Evolutionary conservation across 2,329 filamentous ascomycete genomes (phyloP), one percentile per base, ranked within the genome.

Genomic region (Kalaharituber pfeilii): DNA sequence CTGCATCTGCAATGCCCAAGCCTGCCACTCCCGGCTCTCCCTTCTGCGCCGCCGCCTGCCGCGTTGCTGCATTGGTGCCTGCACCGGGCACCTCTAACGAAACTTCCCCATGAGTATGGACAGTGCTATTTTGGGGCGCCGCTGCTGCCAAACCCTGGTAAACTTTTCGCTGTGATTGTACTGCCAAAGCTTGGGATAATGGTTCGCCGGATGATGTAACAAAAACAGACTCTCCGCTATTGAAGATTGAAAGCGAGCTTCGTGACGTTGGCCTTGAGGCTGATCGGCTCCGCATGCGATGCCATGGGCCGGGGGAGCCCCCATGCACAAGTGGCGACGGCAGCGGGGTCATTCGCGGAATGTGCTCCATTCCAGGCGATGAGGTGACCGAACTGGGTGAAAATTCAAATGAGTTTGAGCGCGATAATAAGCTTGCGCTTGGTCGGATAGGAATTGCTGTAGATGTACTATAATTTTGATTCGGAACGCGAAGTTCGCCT

Each of bases 261-360:
- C 22, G 69, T 63, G 62, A 69, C 67, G 42, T 68, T 28, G 61
- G 59, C 36, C 69, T 69, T 33, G 72, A 80, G 50, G 68, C 67
- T 28, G 72, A 72, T 50, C 72, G 70, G 28, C 70, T 67, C 49
- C 63, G 58, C 54, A 79, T 67, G 65, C 71, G 72, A 66, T 73
- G 79, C 81, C 81, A 80, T 22, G 80, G 79, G 25, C 80, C 79
- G 11, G 80, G 77, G 1, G 81, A 83, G 62, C 81, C 79, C 59
- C 71, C 72, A 3, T 73, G 73, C 62, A 82, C 73, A 47, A 88
- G 73, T 3, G 84, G 84, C 22, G 84, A 89, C 2, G 84, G 84
- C 29, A 91, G 70, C 53, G 84, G 84, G 2, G 85, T 89, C 58
- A 91, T 74, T 55, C 57, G 59, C 2, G 56, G 56, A 20, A 63